Evolutionary conservation across 2,329 filamentous ascomycete genomes (phyloP).

Genomic region (Clonostachys sp.): DNA sequence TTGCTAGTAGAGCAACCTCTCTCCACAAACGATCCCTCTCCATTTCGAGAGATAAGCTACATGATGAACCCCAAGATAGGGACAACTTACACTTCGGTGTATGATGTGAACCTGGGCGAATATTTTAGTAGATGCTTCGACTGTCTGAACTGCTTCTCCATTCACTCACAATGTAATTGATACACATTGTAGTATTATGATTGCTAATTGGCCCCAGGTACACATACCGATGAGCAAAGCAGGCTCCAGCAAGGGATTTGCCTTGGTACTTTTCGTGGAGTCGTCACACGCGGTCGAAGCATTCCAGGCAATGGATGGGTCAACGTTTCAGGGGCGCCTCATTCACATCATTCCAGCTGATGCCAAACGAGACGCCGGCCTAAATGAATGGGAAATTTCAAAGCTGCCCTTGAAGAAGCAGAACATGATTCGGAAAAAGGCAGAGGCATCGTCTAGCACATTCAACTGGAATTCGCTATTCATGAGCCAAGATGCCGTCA

Average conservation of each 20-base stretch:
- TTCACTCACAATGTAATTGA: constrained; percentile 11
- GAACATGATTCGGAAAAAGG: constrained; percentile 80
- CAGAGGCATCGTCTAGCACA: constrained; percentile 68
- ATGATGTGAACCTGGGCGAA: constrained; percentile 89
- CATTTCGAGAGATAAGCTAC: constrained; percentile 17
- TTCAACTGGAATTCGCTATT: constrained; percentile 99
- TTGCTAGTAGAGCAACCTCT: not conserved
- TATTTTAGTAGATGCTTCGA: constrained; percentile 99
- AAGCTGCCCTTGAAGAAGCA: constrained; percentile 94
- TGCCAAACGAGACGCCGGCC: constrained; percentile 72
- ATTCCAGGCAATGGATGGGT: constrained; percentile 74
- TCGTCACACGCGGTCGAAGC: constrained; percentile 71
- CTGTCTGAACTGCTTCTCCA: constrained; percentile 54
- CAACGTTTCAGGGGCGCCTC: constrained; percentile 86
- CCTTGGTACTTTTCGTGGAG: constrained; percentile 75
- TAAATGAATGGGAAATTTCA: constrained; percentile 86
- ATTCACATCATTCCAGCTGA: constrained; percentile 85
- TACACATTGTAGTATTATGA: constrained; percentile 3
- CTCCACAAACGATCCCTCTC: constrained; percentile 8
- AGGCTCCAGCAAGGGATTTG: constrained; percentile 82
- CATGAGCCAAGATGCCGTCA: constrained; percentile 94
- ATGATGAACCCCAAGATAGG: constrained; percentile 99
- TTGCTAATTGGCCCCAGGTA: constrained; percentile 50
- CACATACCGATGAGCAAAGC: constrained; percentile 75
- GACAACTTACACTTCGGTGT: constrained; percentile 95